Evolutionary conservation across 371 early-diverging fungal genomes (phyloP), one percentile per base, ranked within the genome.

Genomic region (Mucor saturninus): DNA sequence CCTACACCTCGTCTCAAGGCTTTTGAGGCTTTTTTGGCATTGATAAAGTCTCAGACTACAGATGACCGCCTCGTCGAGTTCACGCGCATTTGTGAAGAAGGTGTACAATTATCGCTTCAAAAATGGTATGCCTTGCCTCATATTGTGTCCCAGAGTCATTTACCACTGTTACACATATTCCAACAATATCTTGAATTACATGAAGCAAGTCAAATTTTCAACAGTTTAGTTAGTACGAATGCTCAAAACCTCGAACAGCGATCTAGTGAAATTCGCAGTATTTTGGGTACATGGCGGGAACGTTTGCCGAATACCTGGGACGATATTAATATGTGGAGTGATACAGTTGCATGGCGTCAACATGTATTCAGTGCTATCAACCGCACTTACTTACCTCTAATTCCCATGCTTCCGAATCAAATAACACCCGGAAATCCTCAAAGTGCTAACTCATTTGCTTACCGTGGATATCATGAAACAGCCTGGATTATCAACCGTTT

Each of bases 401-500:
- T 96, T 54, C 90, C 95, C 1, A 70, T 87, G 45, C 65, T 91
- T 26, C 84, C 76, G 38, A 72, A 74, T 11, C 81, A 78, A 11
- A 62, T 76, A 11, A 79, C 77, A 1, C 79, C 82, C 11, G 73
- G 77, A 29, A 87, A 83, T 48, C 73, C 79, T 11, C 78, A 78
- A 39, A 82, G 82, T 11, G 79, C 86, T 14, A 91, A 90, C 59
- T 91, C 97, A 10, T 91, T 89, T 69, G 96, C 97, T 0, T 99
- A 95, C 73, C 90, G 98, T 9, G 99, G 99, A 5, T 98, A 95
- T 77, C 99, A 99, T 72, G 99, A 99, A 76, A 98, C 96, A 35
- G 99, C 99, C 0, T 98, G 99, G 98, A 97, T 98, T 54, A 97
- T 98, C 77, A 99, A 99, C 72, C 89, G 96, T n/a, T 99, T 99